phyloP scores from a whole-genome alignment of 495 filamentous ascomycete genomes.

The Schizothecium vesticola region DNA sequence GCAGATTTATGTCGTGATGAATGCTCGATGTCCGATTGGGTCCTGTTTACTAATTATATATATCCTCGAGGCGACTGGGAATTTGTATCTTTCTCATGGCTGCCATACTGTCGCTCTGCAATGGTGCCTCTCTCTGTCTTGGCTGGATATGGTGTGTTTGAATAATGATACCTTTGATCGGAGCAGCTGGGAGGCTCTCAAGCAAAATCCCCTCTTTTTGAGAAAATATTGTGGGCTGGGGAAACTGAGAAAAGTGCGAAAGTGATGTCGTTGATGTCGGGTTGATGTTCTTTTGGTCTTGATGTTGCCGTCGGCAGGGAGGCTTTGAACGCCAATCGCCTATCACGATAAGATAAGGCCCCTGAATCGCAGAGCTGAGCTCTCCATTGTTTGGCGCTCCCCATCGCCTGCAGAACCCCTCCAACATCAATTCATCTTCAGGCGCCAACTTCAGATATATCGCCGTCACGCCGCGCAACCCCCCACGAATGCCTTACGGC shows the following conservation, averaged over 20 bases:
- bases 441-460: not conserved
- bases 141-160: not conserved
- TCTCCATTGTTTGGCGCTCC: not conserved
- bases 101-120: not conserved
- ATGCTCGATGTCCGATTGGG: not conserved
- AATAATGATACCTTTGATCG: not conserved
- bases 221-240: not conserved
- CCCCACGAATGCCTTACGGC: not conserved
- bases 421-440: not conserved
- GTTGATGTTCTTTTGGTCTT: not conserved
- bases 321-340: not conserved
- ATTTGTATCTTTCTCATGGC: not conserved
- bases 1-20: not conserved
- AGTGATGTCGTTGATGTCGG: too few species aligned
- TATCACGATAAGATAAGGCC: not conserved
- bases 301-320: too few species aligned
- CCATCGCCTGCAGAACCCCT: not conserved
- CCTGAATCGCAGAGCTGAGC: not conserved
- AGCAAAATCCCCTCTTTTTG: too few species aligned
- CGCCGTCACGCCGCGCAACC: not conserved
- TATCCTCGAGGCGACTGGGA: not conserved
- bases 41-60: not conserved
- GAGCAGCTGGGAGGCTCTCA: not conserved
- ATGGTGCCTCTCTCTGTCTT: not conserved
- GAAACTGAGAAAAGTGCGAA: not conserved